Evolutionary conservation across 164 flowering plant genomes (phyloP).

Genomic region (Paratinospora sagittata): DNA sequence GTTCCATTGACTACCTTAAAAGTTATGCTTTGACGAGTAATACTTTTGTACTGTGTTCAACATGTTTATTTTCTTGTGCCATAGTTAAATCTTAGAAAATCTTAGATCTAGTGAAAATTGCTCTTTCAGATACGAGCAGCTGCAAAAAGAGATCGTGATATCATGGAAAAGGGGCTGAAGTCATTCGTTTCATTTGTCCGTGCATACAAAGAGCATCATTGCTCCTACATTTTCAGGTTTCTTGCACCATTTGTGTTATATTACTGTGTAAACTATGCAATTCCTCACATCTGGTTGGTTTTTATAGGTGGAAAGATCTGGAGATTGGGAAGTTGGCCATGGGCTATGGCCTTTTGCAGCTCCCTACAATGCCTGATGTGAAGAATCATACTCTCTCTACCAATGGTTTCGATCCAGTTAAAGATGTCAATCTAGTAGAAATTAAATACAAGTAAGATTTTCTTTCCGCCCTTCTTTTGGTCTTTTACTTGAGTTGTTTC

Average conservation of each 20-base stretch:
- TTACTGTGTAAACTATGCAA: not conserved
- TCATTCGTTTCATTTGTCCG: slow-evolving; percentile 90
- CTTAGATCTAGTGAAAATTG: not conserved
- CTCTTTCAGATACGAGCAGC: slow-evolving; percentile 62
- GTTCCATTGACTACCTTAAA: not conserved
- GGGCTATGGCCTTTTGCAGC: slow-evolving; percentile 88
- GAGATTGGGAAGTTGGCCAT: slow-evolving; percentile 87
- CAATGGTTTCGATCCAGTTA: slow-evolving; percentile 59
- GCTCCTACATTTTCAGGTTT: slow-evolving; percentile 89
- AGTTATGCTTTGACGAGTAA: not conserved
- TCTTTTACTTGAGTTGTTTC: not conserved
- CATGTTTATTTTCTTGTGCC: not conserved
- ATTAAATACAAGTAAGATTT: slow-evolving; percentile 77
- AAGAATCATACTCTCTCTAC: slow-evolving; percentile 64
- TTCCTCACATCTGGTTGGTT: slow-evolving; percentile 7
- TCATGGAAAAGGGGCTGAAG: slow-evolving; percentile 86
- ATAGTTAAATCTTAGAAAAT: not conserved
- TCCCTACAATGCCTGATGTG: slow-evolving; percentile 83
- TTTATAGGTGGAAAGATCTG: slow-evolving; percentile 80
- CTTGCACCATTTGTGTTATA: not conserved
- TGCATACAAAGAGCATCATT: slow-evolving; percentile 94
- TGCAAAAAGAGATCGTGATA: slow-evolving; percentile 84
- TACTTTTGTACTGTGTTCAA: not conserved
- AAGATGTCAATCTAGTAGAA: slow-evolving; percentile 57
- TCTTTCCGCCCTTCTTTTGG: not conserved